Evolutionary conservation across 176 grass and related monocot genomes (phyloP), one percentile per base, ranked within the genome.

Genomic region (Carex myosuroides): DNA sequence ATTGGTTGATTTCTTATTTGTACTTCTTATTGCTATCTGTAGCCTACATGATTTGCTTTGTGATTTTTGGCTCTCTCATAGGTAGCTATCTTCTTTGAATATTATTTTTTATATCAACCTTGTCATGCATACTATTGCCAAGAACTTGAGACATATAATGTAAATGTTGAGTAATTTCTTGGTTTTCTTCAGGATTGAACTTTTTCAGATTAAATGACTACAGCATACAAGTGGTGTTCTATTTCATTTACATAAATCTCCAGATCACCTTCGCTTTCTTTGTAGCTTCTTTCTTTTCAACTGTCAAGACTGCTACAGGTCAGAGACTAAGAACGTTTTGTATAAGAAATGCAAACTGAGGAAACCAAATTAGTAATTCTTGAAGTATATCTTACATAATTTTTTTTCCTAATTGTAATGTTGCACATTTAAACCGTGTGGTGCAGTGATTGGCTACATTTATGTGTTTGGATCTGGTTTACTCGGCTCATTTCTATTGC

Each of bases 381-480:
- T 35, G 5, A 41, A 61, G 62, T 11, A 81, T 24, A 24, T 24
- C 24, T 24, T 24, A 24, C 24, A 24, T 24, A 24, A 24, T 24
- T 24, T 24, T 24, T 24, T 24, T 24, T 24, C 24, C 24, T 24
- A 24, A 24, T 24, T 24, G 24, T 24, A 24, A 24, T 24, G 24
- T 24, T 24, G 24, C 24, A 24, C 24, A 24, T 24, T 24, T 24
- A 24, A 24, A 24, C 24, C 24, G 24, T 24, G 41, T 87, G 17
- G 39, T 91, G 81, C 89, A 97, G 94, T 97, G 37, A 81, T 92
- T 85, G 92, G 85, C 57, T 92, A 97, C 82, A 97, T 94, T 37
- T 97, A 97, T 76, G 94, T 97, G 81, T 92, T 92, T 79, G 90
- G 89, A 48, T 91, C 92, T 13, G 94, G 94, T 30, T 86, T 97